Conservation (phyloP, 371 early-diverging fungal genomes). For the Encephalitozoon hellem region DNA sequence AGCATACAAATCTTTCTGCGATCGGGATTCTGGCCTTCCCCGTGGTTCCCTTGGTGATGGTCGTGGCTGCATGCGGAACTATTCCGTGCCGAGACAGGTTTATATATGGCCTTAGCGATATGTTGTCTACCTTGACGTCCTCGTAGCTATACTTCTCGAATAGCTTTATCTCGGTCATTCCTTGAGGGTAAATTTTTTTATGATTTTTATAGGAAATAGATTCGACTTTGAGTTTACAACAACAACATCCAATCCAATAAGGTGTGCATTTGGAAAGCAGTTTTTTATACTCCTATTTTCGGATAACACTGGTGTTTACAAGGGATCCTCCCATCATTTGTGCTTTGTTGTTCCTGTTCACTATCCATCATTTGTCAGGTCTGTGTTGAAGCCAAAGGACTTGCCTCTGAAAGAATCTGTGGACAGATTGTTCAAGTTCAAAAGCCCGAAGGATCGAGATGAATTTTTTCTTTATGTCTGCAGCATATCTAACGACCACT, state of each 20-base stretch:
- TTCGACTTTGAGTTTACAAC: conserved; percentile 17
- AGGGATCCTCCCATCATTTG: conserved; percentile 5
- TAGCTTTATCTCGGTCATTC: conserved; percentile 41
- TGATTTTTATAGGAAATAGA: conserved; percentile 29
- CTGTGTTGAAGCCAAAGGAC: not conserved
- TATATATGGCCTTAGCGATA: conserved; percentile 54
- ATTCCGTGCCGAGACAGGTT: conserved; percentile 49
- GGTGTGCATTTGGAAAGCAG: conserved; percentile 13
- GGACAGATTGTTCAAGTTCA: conserved; percentile 23
- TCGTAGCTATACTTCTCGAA: conserved; percentile 55
- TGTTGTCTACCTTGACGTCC: conserved; percentile 54
- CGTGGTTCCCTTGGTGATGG: conserved; percentile 42
- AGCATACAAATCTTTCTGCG: conserved; percentile 96
- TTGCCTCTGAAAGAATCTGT: not conserved
- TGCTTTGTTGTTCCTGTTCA: conserved; percentile 46
- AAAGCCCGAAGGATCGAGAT: not conserved
- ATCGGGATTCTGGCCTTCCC: conserved; percentile 75
- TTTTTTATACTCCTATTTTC: conserved; percentile 42
- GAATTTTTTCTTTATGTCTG: not conserved
- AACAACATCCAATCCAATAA: not conserved
- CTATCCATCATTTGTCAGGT: conserved; percentile 44
- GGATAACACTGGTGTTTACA: conserved; percentile 6
- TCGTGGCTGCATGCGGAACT: conserved; percentile 58
- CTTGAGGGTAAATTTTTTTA: conserved; percentile 20
- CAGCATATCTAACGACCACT: not conserved